Conservation (phyloP, 148 eudicot species). For the Vaccinium corymbosum region DNA sequence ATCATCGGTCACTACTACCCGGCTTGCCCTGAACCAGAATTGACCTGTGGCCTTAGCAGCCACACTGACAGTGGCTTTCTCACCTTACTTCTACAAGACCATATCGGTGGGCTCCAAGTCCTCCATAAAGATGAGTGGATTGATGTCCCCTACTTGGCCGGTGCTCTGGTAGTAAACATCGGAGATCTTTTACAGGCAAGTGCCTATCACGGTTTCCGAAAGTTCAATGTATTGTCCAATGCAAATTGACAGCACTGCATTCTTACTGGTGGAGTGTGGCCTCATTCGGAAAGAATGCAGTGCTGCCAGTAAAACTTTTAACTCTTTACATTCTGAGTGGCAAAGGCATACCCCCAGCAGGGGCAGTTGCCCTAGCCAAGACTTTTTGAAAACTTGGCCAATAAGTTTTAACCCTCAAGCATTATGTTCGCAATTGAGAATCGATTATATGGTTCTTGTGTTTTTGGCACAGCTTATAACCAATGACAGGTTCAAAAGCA, state of each 20-base stretch:
- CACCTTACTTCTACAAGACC: constrained; percentile 38
- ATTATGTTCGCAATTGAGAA: background rate
- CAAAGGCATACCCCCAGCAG: too few relatives aligned
- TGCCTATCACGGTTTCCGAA: background rate
- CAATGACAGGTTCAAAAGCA: constrained; percentile 9
- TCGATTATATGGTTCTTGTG: background rate
- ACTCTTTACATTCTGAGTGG: too few relatives aligned
- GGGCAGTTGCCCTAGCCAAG: too few relatives aligned
- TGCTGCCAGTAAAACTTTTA: background rate
- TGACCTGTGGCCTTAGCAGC: constrained; percentile 33
- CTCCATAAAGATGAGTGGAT: constrained; percentile 41
- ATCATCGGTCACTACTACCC: constrained; percentile 41
- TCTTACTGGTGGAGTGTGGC: background rate
- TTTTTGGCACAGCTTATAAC: background rate
- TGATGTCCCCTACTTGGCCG: constrained; percentile 31
- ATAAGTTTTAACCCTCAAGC: background rate
- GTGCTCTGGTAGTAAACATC: constrained; percentile 38
- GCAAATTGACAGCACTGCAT: background rate
- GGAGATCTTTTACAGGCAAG: constrained; percentile 41
- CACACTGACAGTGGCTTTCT: constrained; percentile 37
- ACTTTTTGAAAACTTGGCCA: too few relatives aligned
- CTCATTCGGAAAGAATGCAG: background rate
- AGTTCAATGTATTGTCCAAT: background rate
- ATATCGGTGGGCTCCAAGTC: constrained; percentile 45
- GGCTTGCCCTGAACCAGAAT: constrained; percentile 49